Conservation (phyloP, 768 basidiomycete species). For the Leccinum ochraceum region DNA sequence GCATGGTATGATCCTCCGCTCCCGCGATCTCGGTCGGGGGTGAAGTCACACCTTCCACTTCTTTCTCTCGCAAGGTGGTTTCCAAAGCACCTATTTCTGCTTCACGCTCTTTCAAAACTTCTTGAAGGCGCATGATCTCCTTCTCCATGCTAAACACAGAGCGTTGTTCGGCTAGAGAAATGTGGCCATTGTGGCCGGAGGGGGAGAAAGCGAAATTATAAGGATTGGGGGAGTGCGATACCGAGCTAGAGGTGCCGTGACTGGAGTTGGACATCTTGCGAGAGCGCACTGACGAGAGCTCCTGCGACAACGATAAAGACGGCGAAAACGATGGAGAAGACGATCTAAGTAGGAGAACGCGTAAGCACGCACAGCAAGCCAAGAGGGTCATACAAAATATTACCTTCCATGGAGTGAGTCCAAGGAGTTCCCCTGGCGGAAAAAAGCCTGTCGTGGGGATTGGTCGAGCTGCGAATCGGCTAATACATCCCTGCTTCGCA, state of each 20-base stretch:
- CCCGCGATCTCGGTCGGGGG: constrained; percentile 4
- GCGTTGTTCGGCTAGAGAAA: constrained; percentile 53
- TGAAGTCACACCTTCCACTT: constrained; percentile 12
- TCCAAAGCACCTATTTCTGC: constrained; percentile 85
- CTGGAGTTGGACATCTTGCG: constrained; percentile 82
- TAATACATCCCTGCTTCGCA: constrained; percentile 47
- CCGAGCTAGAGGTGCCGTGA: constrained; percentile 64
- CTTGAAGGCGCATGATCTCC: constrained; percentile 94
- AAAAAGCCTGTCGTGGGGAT: constrained; percentile 73
- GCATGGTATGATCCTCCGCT: constrained; percentile 31
- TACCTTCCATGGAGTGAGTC: constrained; percentile 90
- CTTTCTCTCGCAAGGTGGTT: constrained; percentile 44
- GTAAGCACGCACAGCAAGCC: constrained; percentile 10
- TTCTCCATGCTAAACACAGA: constrained; percentile 86
- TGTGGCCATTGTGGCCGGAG: constrained; percentile 35
- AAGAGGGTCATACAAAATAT: constrained; percentile 18
- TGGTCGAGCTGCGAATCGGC: constrained; percentile 51
- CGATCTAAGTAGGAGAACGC: constrained; percentile 54
- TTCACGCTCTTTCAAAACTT: constrained; percentile 88
- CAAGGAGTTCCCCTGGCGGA: constrained; percentile 82
- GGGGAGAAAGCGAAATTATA: constrained; percentile 63
- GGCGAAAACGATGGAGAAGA: constrained; percentile 92
- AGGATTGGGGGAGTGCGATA: constrained; percentile 61
- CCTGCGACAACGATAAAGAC: constrained; percentile 97
- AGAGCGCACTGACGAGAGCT: constrained; percentile 85